Base-by-base conservation (phyloP, 441 rosid genomes). In the Erodium moschatum region DNA sequence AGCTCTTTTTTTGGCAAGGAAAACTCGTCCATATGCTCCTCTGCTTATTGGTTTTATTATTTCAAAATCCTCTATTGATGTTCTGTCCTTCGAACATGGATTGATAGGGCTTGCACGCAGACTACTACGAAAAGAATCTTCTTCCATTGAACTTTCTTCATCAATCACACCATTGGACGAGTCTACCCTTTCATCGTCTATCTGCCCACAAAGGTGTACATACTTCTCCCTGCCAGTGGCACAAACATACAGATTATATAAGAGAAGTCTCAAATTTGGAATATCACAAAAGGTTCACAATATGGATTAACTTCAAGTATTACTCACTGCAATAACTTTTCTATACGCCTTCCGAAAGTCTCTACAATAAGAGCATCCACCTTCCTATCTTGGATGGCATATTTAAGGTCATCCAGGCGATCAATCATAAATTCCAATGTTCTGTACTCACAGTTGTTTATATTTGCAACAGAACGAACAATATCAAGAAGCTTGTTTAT, bases 21-120 rank as follows among this genome's bases (percentile, higher is more conserved):
- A 92, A 69, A 95, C 98, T 76, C 96, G 80, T 67, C 99, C 98
- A 73, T 83, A 95, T 75, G 98, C 98, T 73, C 99, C 99, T 40
- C 90, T 85, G 80, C 99, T 95, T 72, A 95, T 89, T 67, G 99
- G 99, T 84, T 90, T 95, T 73, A 92, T 95, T 71, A 95, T 95
- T 79, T 92, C 97, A 73, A 95, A 95, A 82, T 95, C 98, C 81
- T 95, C 99, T 62, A 95, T 92, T 16, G 98, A 89, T 58, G 97
- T 92, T 71, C 99, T 76, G 70, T 95, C 96, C 84, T 82, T 95
- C 20, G 89, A 84, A 61, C 86, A 80, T 66, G 82, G 77, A 77
- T 89, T 87, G 15, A 95, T 87, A 58, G 99, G 98, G 72, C 99
- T 92, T 66, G 97, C 82, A 64, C 91, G 89, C 76, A 87, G 79